Base-by-base conservation (phyloP, 1,139 yeast species). In the Pichia sp. region DNA sequence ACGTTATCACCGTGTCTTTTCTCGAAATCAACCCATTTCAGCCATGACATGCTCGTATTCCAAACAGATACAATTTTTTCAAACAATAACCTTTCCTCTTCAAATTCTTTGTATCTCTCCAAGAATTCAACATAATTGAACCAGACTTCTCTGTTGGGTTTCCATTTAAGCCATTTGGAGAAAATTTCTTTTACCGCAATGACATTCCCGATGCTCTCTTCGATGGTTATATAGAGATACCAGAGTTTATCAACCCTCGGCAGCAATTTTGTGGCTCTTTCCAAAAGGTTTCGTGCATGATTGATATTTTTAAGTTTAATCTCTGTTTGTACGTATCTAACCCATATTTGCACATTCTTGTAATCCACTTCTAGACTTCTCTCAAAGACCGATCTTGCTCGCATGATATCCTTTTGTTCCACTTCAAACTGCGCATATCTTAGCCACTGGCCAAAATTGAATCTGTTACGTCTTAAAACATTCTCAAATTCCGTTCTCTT, bases 381-480 rank as follows among this genome's bases (percentile, higher is more conserved):
- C 62, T 92, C 98, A 64, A 83, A 85, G 10, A 92, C 72, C 0
- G 96, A 86, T 46, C 97, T 67, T 0, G 95, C 95, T 33, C 85
- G 64, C 8, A 72, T 69, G 55, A 76, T 72, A 58, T 92, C 96
- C 48, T 79, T 81, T 56, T 86, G 90, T 5, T 83, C 85, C 11
- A 80, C 63, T 61, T 92, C 98, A 79, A 92, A 87, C 49, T 75
- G 77, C 1, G 97, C 97, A 61, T 92, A 92, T 44, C 97, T 70
- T 61, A 87, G 72, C 97, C 97, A 92, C 59, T 90, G 95, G 3
- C 88, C 84, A 55, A 75, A 73, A 56, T 88, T 88, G 36, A 83
- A 73, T 49, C 95, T 68, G 59, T 92, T 90, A 55, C 92, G 73
- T 53, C 94, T 79, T 43, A 92, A 64, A 27, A 90, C 95, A 55